These are phyloP conservation scores for Xerocomellus amylosporus DNA, from an alignment of 768 basidiomycete species.

Conservation along the genomic window DNA sequence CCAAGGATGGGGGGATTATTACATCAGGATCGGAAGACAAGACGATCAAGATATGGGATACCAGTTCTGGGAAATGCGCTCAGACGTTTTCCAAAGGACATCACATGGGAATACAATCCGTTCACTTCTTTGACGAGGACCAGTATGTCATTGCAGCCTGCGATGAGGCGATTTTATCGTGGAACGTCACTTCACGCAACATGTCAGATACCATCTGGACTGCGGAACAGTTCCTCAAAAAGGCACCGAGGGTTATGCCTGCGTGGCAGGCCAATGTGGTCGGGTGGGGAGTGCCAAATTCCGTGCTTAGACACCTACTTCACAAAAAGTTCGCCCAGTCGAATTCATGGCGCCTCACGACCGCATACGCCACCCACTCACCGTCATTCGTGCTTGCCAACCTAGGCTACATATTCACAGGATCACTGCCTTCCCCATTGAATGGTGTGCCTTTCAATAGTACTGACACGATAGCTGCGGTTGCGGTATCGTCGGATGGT, in stretches of 20 bases:
- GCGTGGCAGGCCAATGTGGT: constrained; percentile 3
- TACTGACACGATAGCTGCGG: not conserved
- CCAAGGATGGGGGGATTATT: constrained; percentile 12
- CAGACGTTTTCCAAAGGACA: constrained; percentile 17
- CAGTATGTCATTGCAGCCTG: constrained; percentile 6
- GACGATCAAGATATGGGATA: constrained; percentile 25
- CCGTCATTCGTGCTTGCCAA: constrained; percentile 3
- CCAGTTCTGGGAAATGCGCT: constrained; percentile 12
- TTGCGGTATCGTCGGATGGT: constrained; percentile 24
- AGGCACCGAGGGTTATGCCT: not conserved
- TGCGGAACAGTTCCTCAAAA: not conserved
- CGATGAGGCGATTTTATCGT: constrained; percentile 6
- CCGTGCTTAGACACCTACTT: not conserved
- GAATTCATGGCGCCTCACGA: not conserved
- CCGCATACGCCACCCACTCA: constrained; percentile 2
- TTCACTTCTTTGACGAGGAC: constrained; percentile 14
- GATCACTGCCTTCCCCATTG: not conserved
- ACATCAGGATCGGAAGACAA: constrained; percentile 27
- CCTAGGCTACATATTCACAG: not conserved
- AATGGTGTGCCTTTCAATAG: not conserved
- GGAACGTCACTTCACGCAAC: constrained; percentile 6
- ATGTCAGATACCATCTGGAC: constrained; percentile 4
- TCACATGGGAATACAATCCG: constrained; percentile 8
- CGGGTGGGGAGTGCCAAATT: constrained; percentile 3
- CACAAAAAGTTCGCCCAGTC: not conserved